Base-by-base conservation (phyloP, 768 basidiomycete species). In the Lactarius trivialis region DNA sequence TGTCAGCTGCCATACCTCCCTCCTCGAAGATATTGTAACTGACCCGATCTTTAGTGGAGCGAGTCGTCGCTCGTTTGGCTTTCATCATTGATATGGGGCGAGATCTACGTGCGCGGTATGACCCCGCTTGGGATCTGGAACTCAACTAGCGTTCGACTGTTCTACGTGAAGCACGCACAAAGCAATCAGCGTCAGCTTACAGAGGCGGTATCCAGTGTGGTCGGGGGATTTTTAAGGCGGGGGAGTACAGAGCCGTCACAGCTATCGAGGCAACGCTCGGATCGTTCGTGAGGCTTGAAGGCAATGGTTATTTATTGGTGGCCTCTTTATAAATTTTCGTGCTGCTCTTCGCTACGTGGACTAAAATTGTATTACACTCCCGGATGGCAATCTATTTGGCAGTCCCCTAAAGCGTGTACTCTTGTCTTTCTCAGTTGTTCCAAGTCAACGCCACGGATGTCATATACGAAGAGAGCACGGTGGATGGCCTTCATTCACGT, bases 71-170 rank as follows among this genome's bases (percentile, higher is more conserved):
- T 89, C 62, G 81, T 94, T 19, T 98, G 97, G 96, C 79, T 96
- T 39, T 91, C 93, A 4, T 93, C 91, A 1, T 76, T 98, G 57
- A 86, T 95, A 24, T 99, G 96, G 94, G 95, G 97, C 43, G 92
- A 95, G 71, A 83, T 96, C 21, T 99, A 95, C 71, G 89, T 97
- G 24, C 86, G 89, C 52, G 89, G 87, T 6, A 89, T 95, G 84
- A 83, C 86, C 1, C 89, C 89, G 1, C 77, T 93, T 26, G 91
- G 90, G 14, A 84, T 95, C 48, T 98, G 95, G 93, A 91, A 91
- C 67, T 82, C 85, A 21, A 97, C 94, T 15, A 88, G 85, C 54
- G 92, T 97, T 32, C 85, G 90, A 45, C 73, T 98, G 56, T 98
- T 98, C 76, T 83, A 93, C 55, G 91, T 97, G 60, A 95, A 93